phyloP scores from a whole-genome alignment of 2,329 filamentous ascomycete genomes.

The Magnaporthiopsis incrustans region DNA sequence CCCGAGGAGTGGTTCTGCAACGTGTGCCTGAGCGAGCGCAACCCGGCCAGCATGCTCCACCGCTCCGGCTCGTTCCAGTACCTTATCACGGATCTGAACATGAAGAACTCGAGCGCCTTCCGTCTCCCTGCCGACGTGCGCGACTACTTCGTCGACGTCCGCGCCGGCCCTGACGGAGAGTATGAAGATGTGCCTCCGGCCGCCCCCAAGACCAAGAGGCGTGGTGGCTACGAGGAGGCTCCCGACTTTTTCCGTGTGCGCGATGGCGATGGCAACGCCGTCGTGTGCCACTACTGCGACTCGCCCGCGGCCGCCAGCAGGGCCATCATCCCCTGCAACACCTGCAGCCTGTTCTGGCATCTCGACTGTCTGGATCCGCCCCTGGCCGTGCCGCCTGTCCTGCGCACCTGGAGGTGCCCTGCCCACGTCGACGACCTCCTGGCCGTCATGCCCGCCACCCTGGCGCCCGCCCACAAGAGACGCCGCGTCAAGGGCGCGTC shows the following conservation, averaged over 20 bases:
- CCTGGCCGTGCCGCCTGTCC: constrained; percentile 66
- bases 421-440: constrained; percentile 76
- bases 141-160: constrained; percentile 71
- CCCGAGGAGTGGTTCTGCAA: constrained; percentile 84
- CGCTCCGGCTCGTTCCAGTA: constrained; percentile 51
- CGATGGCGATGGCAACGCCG: constrained; percentile 64
- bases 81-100: constrained; percentile 57
- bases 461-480: constrained; percentile 53
- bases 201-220: constrained; percentile 50
- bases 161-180: constrained; percentile 66
- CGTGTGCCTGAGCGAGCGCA: constrained; percentile 49
- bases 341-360: constrained; percentile 79
- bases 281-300: constrained; percentile 72
- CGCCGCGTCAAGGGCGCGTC: constrained; percentile 50
- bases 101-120: constrained; percentile 65
- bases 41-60: constrained; percentile 35
- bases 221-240: constrained; percentile 52
- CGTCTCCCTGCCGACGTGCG: constrained; percentile 63
- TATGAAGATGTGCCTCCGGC: constrained; percentile 61
- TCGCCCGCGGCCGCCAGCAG: constrained; percentile 53
- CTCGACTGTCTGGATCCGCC: constrained; percentile 86
- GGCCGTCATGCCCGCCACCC: constrained; percentile 42
- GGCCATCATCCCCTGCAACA: constrained; percentile 79
- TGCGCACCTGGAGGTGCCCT: constrained; percentile 81
- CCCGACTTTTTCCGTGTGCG: constrained; percentile 61